These are phyloP conservation scores for Harringtonia lauricola DNA, from an alignment of 2,329 filamentous ascomycete genomes.

Conservation along the genomic window DNA sequence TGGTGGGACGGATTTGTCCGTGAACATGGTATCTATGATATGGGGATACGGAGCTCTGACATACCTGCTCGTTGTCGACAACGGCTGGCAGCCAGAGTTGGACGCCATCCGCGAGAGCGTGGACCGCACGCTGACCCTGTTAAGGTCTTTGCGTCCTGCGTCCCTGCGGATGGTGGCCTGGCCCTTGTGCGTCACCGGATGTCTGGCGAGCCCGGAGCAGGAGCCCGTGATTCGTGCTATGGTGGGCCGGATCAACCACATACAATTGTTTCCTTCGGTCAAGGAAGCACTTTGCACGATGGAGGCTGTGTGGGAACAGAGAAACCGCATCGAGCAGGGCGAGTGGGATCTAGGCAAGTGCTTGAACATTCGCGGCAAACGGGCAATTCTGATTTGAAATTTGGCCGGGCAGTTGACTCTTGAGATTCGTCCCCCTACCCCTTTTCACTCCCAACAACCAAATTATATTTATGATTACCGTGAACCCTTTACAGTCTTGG, in stretches of 20 bases:
- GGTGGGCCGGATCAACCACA: slow-evolving; percentile 26
- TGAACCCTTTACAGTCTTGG: too few species aligned
- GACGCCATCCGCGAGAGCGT: slow-evolving; percentile 10
- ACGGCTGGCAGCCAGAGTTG: slow-evolving; percentile 35
- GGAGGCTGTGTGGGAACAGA: slow-evolving; percentile 32
- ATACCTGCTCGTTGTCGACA: slow-evolving; percentile 36
- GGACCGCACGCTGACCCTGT: slow-evolving; percentile 9
- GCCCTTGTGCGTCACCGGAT: slow-evolving; percentile 24
- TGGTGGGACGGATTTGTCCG: too few species aligned
- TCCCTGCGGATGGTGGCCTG: slow-evolving; percentile 21
- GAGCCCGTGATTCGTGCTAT: slow-evolving; percentile 31
- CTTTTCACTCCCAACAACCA: too few species aligned
- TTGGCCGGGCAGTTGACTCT: not conserved
- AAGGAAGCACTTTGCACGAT: slow-evolving; percentile 31
- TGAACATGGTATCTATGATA: too few species aligned
- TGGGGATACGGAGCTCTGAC: slow-evolving; percentile 37
- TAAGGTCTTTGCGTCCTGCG: slow-evolving; percentile 14
- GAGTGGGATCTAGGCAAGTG: slow-evolving; percentile 33
- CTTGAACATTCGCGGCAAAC: slow-evolving; percentile 16
- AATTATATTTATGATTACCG: slow-evolving; percentile 1
- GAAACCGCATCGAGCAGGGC: slow-evolving; percentile 22
- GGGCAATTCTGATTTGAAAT: slow-evolving; percentile 16
- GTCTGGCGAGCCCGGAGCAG: slow-evolving; percentile 24
- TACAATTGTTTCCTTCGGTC: slow-evolving; percentile 34
- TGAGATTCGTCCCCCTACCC: not conserved